These are phyloP conservation scores for Xerocomellus amylosporus DNA, from an alignment of 768 basidiomycete genomes.

Conservation along the genomic window DNA sequence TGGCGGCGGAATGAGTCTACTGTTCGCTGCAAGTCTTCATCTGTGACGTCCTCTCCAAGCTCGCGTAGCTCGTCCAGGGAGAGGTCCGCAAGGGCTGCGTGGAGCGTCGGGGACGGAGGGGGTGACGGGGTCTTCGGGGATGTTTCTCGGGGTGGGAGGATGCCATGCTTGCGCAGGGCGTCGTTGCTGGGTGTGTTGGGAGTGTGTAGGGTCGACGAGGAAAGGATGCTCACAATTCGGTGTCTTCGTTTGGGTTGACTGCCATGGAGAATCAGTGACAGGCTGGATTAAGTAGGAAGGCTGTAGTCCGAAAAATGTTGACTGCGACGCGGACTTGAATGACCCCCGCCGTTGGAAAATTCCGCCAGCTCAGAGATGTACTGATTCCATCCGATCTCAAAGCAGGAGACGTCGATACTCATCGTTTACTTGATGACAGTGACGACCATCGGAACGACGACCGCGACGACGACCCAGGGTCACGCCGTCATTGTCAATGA, in stretches of 20 bases:
- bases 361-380: conserved; percentile 19
- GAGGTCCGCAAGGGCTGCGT: conserved; percentile 63
- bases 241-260: conserved; percentile 86
- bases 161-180: conserved; percentile 88
- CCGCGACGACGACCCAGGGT: conserved; percentile 24
- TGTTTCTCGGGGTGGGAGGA: conserved; percentile 71
- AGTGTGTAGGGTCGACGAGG: background rate
- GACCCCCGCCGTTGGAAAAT: conserved; percentile 8
- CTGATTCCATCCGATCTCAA: conserved; percentile 18
- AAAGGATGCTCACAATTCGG: conserved; percentile 76
- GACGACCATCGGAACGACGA: conserved; percentile 17
- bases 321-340: conserved; percentile 30
- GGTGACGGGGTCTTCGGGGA: conserved; percentile 78
- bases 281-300: conserved; percentile 28
- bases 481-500: conserved; percentile 33
- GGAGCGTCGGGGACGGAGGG: conserved; percentile 70
- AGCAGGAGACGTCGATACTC: conserved; percentile 13
- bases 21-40: conserved; percentile 74
- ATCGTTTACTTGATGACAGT: conserved; percentile 25
- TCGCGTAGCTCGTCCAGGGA: conserved; percentile 62
- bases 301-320: conserved; percentile 22
- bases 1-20: conserved; percentile 65
- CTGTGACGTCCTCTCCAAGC: conserved; percentile 65
- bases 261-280: conserved; percentile 40
- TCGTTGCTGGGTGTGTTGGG: conserved; percentile 66